A percentile compares a stretch with the other conserved stretches of the same genome.
phyloP scores from a whole-genome alignment of 768 basidiomycete genomes.

The Coprinopsis cinerea region DNA sequence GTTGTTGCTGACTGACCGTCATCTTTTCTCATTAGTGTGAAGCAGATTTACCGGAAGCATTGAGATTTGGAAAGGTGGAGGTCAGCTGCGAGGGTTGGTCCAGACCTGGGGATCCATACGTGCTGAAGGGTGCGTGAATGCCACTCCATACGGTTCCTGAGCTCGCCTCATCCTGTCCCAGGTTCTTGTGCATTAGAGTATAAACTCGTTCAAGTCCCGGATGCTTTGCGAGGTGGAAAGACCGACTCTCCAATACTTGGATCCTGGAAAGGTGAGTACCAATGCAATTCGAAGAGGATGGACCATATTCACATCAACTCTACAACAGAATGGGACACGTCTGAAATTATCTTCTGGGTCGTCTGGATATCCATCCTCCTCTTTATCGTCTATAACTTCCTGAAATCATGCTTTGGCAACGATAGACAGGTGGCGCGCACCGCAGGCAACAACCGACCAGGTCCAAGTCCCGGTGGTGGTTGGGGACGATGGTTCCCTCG shows the following conservation, averaged over 20 bases:
- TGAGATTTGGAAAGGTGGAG: constrained; percentile 81
- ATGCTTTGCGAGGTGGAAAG: constrained; percentile 29
- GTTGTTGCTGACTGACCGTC: not conserved
- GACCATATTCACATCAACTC: not conserved
- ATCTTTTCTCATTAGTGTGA: constrained; percentile 53
- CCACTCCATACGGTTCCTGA: not conserved
- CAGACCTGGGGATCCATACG: constrained; percentile 72
- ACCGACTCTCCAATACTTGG: constrained; percentile 22
- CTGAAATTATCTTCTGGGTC: constrained; percentile 45
- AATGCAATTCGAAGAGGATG: not conserved
- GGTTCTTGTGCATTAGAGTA: constrained; percentile 89
- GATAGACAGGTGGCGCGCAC: constrained; percentile 19
- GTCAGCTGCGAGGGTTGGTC: constrained; percentile 92
- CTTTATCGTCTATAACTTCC: constrained; percentile 51
- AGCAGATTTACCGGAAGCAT: constrained; percentile 76
- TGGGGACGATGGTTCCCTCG: constrained; percentile 50
- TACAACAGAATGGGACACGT: constrained; percentile 40
- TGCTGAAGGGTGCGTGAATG: constrained; percentile 66
- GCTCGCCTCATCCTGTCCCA: constrained; percentile 20
- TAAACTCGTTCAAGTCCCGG: constrained; percentile 65
- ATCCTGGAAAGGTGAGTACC: constrained; percentile 23
- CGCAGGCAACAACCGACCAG: constrained; percentile 24
- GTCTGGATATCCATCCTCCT: constrained; percentile 50
- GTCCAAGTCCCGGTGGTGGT: constrained; percentile 35
- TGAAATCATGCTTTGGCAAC: constrained; percentile 47